phyloP scores from a whole-genome alignment of 2,329 filamentous ascomycete species.

The Taxawa tesnikishii region DNA sequence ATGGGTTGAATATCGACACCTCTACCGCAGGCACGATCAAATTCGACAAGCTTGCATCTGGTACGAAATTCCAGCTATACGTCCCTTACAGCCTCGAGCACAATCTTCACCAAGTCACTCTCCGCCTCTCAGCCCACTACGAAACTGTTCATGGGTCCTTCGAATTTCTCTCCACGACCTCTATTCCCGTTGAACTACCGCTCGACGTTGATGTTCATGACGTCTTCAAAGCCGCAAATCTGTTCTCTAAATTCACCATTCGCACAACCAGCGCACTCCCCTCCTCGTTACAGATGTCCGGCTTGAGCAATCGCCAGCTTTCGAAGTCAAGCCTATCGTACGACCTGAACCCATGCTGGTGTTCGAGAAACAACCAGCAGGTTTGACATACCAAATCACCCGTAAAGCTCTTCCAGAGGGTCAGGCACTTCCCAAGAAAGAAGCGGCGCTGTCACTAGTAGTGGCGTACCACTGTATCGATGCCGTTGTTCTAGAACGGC shows the following conservation, averaged over 20 bases:
- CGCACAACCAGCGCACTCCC: constrained; percentile 67
- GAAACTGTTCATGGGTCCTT: constrained; percentile 13
- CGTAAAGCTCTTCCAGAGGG: constrained; percentile 31
- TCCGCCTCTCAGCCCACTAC: constrained; percentile 47
- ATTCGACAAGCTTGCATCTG: constrained; percentile 29
- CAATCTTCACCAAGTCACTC: constrained; percentile 55
- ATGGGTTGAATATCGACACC: constrained; percentile 28
- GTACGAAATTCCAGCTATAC: constrained; percentile 43
- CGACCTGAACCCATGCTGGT: constrained; percentile 42
- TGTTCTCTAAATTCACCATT: constrained; percentile 87
- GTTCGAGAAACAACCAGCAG: constrained; percentile 71
- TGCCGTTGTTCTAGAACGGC: constrained; percentile 50
- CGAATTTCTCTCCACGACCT: constrained; percentile 46
- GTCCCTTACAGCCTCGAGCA: constrained; percentile 79
- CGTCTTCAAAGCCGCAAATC: constrained; percentile 68
- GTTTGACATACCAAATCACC: constrained; percentile 66
- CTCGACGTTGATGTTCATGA: constrained; percentile 96
- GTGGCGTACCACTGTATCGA: constrained; percentile 67
- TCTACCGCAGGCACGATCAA: constrained; percentile 33
- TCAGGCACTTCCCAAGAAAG: constrained; percentile 16
- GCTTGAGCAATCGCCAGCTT: constrained; percentile 58
- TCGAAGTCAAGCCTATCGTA: constrained; percentile 48
- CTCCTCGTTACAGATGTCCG: constrained; percentile 60
- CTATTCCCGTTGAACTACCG: constrained; percentile 61
- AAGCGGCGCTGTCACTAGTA: constrained; percentile 47